phyloP scores from a whole-genome alignment of 768 basidiomycete species.

The Mrakia gelida region DNA sequence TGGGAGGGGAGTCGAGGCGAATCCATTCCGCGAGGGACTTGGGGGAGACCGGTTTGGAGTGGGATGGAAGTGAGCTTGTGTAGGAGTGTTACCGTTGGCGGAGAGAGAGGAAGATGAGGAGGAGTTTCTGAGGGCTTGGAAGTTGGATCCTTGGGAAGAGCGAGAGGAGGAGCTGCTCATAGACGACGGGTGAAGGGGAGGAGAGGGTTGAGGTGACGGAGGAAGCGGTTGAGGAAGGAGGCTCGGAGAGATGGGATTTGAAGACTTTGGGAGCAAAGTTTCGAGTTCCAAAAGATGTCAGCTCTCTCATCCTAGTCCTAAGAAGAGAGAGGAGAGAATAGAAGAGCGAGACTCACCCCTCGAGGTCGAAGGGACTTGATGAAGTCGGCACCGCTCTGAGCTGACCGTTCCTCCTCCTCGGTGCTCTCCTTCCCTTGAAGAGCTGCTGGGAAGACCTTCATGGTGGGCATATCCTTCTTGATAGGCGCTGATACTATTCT shows the following conservation, averaged over 20 bases:
- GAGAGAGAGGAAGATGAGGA: neutral
- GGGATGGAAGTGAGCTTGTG: neutral
- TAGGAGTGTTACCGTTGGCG: neutral
- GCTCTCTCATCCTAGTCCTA: neutral
- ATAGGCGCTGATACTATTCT: neutral
- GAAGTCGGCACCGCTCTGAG: neutral
- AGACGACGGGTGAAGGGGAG: neutral
- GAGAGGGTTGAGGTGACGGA: neutral
- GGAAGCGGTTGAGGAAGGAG: neutral
- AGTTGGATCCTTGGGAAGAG: neutral
- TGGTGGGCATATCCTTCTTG: neutral
- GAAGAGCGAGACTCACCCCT: neutral
- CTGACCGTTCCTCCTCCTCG: neutral
- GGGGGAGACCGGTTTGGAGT: neutral
- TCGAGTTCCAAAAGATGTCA: neutral
- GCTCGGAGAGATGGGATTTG: constrained; percentile 5
- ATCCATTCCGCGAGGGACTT: neutral
- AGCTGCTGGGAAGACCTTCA: neutral
- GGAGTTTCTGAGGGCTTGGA: neutral
- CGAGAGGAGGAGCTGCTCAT: neutral
- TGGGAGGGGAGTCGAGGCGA: neutral
- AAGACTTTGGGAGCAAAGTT: neutral
- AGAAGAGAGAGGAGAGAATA: neutral
- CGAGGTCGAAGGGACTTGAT: neutral
- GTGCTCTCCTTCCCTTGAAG: neutral